phyloP scores from a whole-genome alignment of 345 rosid genomes.

The Bruguiera parviflora region DNA sequence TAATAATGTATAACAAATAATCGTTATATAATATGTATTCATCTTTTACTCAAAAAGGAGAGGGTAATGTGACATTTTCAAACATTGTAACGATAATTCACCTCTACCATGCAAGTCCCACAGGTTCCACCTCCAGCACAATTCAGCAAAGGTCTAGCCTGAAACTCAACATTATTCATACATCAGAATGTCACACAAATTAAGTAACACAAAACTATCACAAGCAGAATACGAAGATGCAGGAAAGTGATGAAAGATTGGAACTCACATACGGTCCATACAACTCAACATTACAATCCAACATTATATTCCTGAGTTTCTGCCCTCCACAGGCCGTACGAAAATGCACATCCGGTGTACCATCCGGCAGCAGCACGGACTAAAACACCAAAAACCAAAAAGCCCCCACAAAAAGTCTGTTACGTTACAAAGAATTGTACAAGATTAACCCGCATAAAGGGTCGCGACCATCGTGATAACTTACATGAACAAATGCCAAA shows the following conservation, averaged over 20 bases:
- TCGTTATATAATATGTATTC: no score
- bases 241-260: not conserved
- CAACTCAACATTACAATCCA: conserved; percentile 70
- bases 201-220: no score
- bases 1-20: no score
- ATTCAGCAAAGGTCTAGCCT: conserved; percentile 64
- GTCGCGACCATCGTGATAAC: conserved; percentile 3
- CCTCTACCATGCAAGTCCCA: conserved; percentile 93
- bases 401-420: not conserved
- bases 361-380: conserved; percentile 91
- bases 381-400: conserved; percentile 18
- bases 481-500: conserved; percentile 84
- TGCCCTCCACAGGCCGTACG: conserved; percentile 71
- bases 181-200: not conserved
- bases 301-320: conserved; percentile 88
- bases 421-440: not conserved
- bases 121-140: conserved; percentile 96
- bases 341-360: conserved; percentile 80
- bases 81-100: conserved; percentile 9
- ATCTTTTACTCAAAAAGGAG: no score
- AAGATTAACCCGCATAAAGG: no score
- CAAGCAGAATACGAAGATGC: no score
- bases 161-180: conserved; percentile 15
- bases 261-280: conserved; percentile 85
- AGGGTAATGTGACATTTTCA: no score